Conservation (phyloP, 2,329 filamentous ascomycete species). For the Diaporthe helianthi region DNA sequence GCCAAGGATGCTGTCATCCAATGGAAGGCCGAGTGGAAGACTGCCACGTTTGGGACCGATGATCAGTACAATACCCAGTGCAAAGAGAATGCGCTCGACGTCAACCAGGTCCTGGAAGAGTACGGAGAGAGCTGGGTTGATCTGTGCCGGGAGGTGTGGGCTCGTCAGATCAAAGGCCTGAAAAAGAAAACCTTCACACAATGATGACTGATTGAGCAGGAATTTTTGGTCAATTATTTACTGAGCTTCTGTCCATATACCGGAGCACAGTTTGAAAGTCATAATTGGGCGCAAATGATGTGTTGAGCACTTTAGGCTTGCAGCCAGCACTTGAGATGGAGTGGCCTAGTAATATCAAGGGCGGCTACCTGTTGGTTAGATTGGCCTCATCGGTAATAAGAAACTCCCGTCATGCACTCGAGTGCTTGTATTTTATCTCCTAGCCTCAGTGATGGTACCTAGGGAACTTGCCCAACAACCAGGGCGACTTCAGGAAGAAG, state of each 20-base stretch:
- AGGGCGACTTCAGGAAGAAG: too few species aligned
- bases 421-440: too few species aligned
- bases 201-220: background rate
- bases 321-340: too few species aligned
- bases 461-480: too few species aligned
- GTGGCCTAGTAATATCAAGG: too few species aligned
- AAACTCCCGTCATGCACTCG: background rate
- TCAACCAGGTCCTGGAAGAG: constrained; percentile 42
- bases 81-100: constrained; percentile 26
- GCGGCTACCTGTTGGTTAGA: background rate
- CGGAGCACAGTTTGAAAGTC: too few species aligned
- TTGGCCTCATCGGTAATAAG: background rate
- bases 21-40: constrained; percentile 51
- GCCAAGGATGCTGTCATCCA: constrained; percentile 46
- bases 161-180: constrained; percentile 45
- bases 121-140: constrained; percentile 46
- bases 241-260: too few species aligned
- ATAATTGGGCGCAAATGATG: background rate
- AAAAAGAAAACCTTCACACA: constrained; percentile 40
- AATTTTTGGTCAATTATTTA: background rate
- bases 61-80: constrained; percentile 37
- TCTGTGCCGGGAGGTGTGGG: constrained; percentile 46
- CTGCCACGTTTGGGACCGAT: constrained; percentile 48
- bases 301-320: background rate
- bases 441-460: background rate